Base-by-base conservation (phyloP, 129 eudicot species). In the Logfia minima region DNA sequence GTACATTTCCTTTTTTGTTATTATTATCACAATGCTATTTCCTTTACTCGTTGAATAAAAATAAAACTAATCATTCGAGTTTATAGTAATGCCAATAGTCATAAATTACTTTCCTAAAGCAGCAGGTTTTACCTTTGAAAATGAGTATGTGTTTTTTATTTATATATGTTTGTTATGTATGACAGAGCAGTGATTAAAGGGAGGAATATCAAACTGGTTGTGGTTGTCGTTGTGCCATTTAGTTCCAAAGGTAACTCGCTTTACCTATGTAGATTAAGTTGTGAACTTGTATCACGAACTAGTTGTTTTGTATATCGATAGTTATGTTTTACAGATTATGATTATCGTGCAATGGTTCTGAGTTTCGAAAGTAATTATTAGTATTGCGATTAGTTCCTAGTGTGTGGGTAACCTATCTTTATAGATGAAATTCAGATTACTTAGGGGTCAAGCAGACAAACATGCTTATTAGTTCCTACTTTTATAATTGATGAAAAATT, bases 141-240 rank as follows among this genome's bases (percentile, higher is more conserved):
- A 14, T 24, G 32, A 66, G 11, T 37, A 10, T 24, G 43, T 34
- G 23, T 24, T 66, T 2, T 75, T 28, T 66, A 13, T 8, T 19
- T 68, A 59, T 48, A 34, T 48, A 23, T 67, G 14, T 62, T 22
- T 51, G 21, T 70, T 69, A 21, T 80, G 79, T 4, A 79, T 68
- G 65, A 72, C 90, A 93, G 98, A 88, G 82, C 85, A 58, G 85
- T 75, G 14, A 75, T 89, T 32, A 88, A 75, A 67, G 92, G 86
- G 55, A 89, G 98, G 85, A 93, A 83, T 74, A 87, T 83, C 82
- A 93, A 86, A 84, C 80, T 93, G 90, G 83, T 90, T 32, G 74
- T 91, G 77, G 87, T 93, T 72, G 81, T 93, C 37, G 88, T 93
- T 62, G 75, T 85, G 75, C 84, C 68, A 55, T 84, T 87, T 41